phyloP scores from a whole-genome alignment of 1,139 yeast genomes.

The Yarrowia galli region DNA sequence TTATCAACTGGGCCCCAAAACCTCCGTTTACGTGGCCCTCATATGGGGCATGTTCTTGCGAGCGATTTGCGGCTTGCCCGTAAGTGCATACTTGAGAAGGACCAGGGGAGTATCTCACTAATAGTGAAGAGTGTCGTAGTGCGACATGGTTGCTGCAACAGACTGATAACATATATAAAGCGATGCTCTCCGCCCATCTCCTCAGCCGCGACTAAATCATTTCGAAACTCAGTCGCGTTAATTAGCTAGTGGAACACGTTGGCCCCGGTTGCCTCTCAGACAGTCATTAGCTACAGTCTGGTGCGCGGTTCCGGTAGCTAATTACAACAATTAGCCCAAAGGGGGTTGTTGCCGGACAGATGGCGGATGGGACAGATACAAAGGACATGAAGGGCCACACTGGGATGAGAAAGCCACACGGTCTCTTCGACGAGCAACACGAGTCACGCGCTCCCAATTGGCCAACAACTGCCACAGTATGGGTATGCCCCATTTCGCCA shows the following conservation, averaged over 20 bases:
- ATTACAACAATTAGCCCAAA: conserved; percentile 1
- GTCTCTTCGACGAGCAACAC: no score
- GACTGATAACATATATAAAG: neutral
- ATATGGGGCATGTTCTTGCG: neutral
- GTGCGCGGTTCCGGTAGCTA: conserved; percentile 15
- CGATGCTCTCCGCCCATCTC: no score
- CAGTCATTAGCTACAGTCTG: no score
- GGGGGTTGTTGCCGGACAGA: conserved; percentile 16
- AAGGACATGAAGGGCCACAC: neutral
- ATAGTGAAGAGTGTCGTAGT: no score
- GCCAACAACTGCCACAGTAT: no score
- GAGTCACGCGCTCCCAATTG: no score
- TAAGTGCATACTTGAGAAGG: neutral
- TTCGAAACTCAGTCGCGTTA: conserved; percentile 20
- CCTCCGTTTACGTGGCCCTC: neutral
- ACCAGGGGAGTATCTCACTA: no score
- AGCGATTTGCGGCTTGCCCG: conserved; percentile 3
- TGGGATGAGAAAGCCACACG: neutral
- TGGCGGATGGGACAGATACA: neutral
- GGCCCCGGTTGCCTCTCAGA: neutral
- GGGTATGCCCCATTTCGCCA: conserved; percentile 6
- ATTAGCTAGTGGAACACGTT: conserved; percentile 4
- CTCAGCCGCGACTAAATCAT: neutral
- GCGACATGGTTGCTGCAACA: no score
- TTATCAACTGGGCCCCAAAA: neutral